Evolutionary conservation across 164 flowering plant genomes (phyloP), one percentile per base, ranked within the genome.

Genomic region (Macadamia tetraphylla): DNA sequence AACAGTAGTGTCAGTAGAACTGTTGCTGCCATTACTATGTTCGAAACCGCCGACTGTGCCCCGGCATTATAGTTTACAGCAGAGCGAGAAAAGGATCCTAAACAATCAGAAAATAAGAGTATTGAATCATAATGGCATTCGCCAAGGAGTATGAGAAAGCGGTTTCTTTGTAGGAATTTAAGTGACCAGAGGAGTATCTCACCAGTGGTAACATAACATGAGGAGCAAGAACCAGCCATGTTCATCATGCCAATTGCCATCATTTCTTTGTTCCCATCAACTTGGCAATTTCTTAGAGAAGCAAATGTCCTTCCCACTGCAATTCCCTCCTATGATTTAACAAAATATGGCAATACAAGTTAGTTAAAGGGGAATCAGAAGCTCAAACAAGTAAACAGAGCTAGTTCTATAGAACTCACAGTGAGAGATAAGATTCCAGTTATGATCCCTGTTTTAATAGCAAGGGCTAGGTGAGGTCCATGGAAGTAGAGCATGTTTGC

Each of bases 231-330:
- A 7, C 95, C 97, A n/a, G 79, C 82, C 35, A 89, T 77, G 79
- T 92, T 92, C 89, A 86, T 87, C 49, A 83, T 42, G 17, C 97
- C 97, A 60, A 89, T 75, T 18, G 97, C 91, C 18, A 86, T 70
- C 94, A 89, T 89, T 63, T 92, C 97, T 73, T 89, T 89, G 83
- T 89, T 91, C 13, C 95, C 97, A 71, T 91, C 92, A 23, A 91
- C 79, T 40, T 86, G 88, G 69, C 89, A 87, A 29, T 85, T 87
- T 73, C 83, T 82, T 17, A 89, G 49, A 0, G 88, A 67, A 14
- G 97, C 90, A 77, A 92, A 89, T 12, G 90, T 84, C 61, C 97
- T 78, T 11, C 95, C 95, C 9, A 92, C 89, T 9, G 95, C 95
- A 67, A 89, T 82, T 17, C 91, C 93, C 77, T 92, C 97, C 97